Conservation (phyloP, 805 yeast genomes). For the Crinitomyces ghanaensis region DNA sequence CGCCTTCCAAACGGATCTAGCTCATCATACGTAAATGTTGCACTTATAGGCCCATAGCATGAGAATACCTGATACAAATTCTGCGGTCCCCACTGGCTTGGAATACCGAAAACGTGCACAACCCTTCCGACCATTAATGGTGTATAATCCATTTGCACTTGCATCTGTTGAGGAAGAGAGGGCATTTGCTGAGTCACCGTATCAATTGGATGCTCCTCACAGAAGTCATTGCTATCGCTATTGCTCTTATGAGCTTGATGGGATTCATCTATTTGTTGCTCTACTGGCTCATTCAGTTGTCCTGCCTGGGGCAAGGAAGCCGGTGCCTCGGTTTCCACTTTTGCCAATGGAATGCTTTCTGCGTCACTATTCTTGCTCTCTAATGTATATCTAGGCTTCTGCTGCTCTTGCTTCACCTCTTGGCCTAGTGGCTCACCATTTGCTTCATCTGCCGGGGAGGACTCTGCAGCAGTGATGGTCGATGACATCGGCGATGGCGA, state of each 20-base stretch:
- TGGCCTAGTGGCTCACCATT: too few relatives aligned
- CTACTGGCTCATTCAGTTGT: not conserved
- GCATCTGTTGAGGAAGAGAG: not conserved
- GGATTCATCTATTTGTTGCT: not conserved
- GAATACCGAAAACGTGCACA: conserved; percentile 10
- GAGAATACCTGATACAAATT: conserved; percentile 8
- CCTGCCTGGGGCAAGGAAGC: too few relatives aligned
- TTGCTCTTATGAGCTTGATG: not conserved
- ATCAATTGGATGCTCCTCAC: too few relatives aligned
- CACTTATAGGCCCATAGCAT: conserved; percentile 6
- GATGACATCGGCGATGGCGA: too few relatives aligned
- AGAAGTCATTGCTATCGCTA: not conserved
- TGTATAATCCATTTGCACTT: not conserved
- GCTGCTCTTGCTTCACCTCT: too few relatives aligned
- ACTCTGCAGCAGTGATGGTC: too few relatives aligned
- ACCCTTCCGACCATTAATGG: conserved; percentile 2
- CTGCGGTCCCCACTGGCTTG: conserved; percentile 10
- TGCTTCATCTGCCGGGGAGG: too few relatives aligned
- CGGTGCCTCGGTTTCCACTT: too few relatives aligned
- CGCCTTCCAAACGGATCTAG: conserved; percentile 8
- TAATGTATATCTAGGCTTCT: too few relatives aligned
- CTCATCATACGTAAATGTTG: conserved; percentile 10
- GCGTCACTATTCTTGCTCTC: too few relatives aligned
- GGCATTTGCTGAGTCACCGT: too few relatives aligned
- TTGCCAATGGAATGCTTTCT: too few relatives aligned